phyloP scores from a whole-genome alignment of 306 rosid species.

The Cicer arietinum region DNA sequence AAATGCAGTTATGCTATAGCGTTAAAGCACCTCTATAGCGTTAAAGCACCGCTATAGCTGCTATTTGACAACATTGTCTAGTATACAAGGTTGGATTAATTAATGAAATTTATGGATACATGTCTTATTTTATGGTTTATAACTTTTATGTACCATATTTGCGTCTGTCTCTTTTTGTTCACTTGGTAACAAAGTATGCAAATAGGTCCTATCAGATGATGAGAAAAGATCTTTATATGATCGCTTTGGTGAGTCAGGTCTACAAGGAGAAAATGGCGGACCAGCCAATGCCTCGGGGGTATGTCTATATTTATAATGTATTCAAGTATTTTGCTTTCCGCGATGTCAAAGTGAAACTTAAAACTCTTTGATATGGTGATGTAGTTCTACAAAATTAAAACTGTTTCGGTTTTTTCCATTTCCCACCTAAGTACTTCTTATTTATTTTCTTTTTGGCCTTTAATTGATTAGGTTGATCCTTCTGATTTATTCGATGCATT shows the following conservation, averaged over 20 bases:
- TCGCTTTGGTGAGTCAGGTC: conserved; percentile 91
- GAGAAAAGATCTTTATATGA: conserved; percentile 94
- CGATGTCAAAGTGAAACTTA: conserved; percentile 35
- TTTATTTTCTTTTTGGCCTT: conserved; percentile 29
- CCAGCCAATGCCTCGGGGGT: conserved; percentile 72
- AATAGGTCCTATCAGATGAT: conserved; percentile 97
- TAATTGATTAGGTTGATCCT: conserved; percentile 74
- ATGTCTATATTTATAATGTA: conserved; percentile 41
- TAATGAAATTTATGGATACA: conserved; percentile 30
- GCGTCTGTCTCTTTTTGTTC: conserved; percentile 44
- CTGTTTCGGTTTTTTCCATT: neutral
- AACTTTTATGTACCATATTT: conserved; percentile 35
- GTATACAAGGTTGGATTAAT: conserved; percentile 24
- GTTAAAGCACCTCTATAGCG: too few relatives aligned
- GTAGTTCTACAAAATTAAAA: neutral
- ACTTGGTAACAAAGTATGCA: conserved; percentile 63
- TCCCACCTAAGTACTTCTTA: conserved; percentile 1
- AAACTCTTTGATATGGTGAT: conserved; percentile 39
- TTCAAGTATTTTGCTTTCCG: conserved; percentile 22
- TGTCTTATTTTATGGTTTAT: conserved; percentile 21
- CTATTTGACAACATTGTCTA: too few relatives aligned
- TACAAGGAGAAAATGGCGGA: conserved; percentile 72
- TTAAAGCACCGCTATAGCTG: too few relatives aligned
- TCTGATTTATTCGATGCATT: conserved; percentile 72
- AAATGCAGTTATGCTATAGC: too few relatives aligned